Conservation (phyloP, 1,139 yeast genomes). For the Diutina siamensis region DNA sequence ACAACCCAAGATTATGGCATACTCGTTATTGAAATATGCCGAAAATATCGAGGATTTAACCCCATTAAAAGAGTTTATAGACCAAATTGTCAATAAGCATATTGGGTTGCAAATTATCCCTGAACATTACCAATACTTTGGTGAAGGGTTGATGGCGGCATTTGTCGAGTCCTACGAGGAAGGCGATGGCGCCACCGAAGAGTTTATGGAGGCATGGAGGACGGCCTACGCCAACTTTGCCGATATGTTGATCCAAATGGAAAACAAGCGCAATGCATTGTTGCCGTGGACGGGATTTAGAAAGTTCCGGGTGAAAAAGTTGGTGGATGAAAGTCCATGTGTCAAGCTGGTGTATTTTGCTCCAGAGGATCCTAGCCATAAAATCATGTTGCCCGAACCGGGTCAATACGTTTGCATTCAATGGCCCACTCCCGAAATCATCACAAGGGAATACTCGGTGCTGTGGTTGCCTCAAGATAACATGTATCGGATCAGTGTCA, state of each 20-base stretch:
- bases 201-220: conserved; percentile 51
- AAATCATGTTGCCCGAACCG: conserved; percentile 18
- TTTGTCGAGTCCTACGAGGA: conserved; percentile 37
- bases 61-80: conserved; percentile 43
- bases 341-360: conserved; percentile 42
- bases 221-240: conserved; percentile 58
- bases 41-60: conserved; percentile 49
- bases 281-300: conserved; percentile 48
- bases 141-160: conserved; percentile 40
- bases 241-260: conserved; percentile 47
- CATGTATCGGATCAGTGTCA: conserved; percentile 42
- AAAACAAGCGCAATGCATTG: conserved; percentile 31
- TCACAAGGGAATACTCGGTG: conserved; percentile 43
- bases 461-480: conserved; percentile 21
- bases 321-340: conserved; percentile 33
- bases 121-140: conserved; percentile 59
- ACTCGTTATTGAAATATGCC: conserved; percentile 51
- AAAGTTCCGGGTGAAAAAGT: conserved; percentile 33
- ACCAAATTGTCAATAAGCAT: conserved; percentile 54
- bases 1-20: conserved; percentile 59
- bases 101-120: conserved; percentile 51
- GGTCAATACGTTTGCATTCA: conserved; percentile 58
- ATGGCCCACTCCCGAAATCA: conserved; percentile 23
- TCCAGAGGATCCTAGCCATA: conserved; percentile 30
- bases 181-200: conserved; percentile 35